phyloP scores from a whole-genome alignment of 129 eudicot genomes.

The Helichrysum umbraculigerum region DNA sequence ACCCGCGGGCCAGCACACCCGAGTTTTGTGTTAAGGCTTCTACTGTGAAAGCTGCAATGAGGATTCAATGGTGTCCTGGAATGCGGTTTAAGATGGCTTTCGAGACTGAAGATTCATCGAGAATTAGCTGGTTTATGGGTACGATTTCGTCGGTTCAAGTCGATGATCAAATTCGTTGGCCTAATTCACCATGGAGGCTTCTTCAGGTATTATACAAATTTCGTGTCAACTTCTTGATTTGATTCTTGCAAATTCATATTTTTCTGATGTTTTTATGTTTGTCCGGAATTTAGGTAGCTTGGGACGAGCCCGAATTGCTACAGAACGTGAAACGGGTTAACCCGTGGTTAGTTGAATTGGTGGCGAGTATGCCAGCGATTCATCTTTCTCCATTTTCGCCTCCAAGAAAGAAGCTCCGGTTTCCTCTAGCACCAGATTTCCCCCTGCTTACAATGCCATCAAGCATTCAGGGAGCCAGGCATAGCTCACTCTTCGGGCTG shows the following conservation, averaged over 20 bases:
- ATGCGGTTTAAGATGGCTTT: constrained; percentile 97
- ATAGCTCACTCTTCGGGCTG: constrained; percentile 51
- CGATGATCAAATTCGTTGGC: constrained; percentile 72
- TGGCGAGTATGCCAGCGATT: constrained; percentile 65
- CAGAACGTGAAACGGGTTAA: constrained; percentile 85
- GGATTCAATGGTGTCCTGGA: constrained; percentile 76
- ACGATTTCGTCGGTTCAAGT: constrained; percentile 74
- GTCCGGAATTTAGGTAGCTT: constrained; percentile 59
- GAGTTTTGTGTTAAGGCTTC: constrained; percentile 84
- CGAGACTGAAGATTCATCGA: constrained; percentile 85
- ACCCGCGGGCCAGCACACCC: constrained; percentile 84
- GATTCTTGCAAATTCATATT: not conserved
- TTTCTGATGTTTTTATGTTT: not conserved
- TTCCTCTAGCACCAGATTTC: constrained; percentile 63
- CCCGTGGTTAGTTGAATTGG: constrained; percentile 95
- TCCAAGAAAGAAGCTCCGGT: constrained; percentile 70
- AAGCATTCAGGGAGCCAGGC: constrained; percentile 99
- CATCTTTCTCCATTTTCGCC: constrained; percentile 75
- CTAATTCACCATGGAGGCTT: constrained; percentile 93
- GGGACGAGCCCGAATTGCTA: constrained; percentile 95
- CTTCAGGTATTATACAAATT: constrained; percentile 56
- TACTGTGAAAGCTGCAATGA: constrained; percentile 62
- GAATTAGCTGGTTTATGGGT: constrained; percentile 98
- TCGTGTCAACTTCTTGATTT: not conserved
- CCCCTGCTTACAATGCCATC: constrained; percentile 51